A percentile compares a stretch with the other conserved stretches of the same genome.
These are phyloP conservation scores for Hagleromyces aurorensis DNA, from an alignment of 805 yeast species.

Conservation along the genomic window DNA sequence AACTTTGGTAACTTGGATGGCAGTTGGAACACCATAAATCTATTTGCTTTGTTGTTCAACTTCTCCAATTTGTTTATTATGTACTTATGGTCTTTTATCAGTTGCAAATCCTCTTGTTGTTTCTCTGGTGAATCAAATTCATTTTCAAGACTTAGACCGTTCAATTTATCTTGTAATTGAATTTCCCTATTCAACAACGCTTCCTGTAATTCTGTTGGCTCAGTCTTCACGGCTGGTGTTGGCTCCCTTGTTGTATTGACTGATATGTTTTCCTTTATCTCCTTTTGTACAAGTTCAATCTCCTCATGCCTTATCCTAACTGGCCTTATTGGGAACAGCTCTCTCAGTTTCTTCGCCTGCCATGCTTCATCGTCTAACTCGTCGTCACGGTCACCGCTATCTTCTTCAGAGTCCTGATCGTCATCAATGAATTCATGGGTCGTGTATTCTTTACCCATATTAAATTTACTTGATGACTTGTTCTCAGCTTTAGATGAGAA, in stretches of 20 bases:
- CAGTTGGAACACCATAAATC: slow-evolving; percentile 33
- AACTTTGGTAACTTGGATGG: slow-evolving; percentile 34
- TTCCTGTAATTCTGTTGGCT: slow-evolving; percentile 9
- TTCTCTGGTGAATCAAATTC: slow-evolving; percentile 28
- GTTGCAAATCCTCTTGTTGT: slow-evolving; percentile 28
- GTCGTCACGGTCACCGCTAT: slow-evolving; percentile 15
- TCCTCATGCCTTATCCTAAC: slow-evolving; percentile 41
- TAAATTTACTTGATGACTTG: slow-evolving; percentile 35
- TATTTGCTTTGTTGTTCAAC: slow-evolving; percentile 29
- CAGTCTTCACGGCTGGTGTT: slow-evolving; percentile 19
- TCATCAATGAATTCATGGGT: slow-evolving; percentile 32
- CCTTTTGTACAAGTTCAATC: slow-evolving; percentile 30
- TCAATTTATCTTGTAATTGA: slow-evolving; percentile 25
- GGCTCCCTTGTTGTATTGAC: slow-evolving; percentile 22
- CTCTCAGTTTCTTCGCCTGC: slow-evolving; percentile 23
- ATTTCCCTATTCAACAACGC: slow-evolving; percentile 19
- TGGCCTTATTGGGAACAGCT: slow-evolving; percentile 65
- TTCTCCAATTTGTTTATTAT: slow-evolving; percentile 26
- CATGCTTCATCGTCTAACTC: slow-evolving; percentile 22
- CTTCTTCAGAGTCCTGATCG: slow-evolving; percentile 15
- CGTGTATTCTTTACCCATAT: slow-evolving; percentile 55
- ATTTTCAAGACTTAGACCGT: slow-evolving; percentile 20
- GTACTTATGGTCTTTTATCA: slow-evolving; percentile 35
- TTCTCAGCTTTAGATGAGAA: slow-evolving; percentile 27
- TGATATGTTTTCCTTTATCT: slow-evolving; percentile 24